Evolutionary conservation across 106 monocot genomes (phyloP), one percentile per base, ranked within the genome.

Genomic region (Xerophyta viscosa): DNA sequence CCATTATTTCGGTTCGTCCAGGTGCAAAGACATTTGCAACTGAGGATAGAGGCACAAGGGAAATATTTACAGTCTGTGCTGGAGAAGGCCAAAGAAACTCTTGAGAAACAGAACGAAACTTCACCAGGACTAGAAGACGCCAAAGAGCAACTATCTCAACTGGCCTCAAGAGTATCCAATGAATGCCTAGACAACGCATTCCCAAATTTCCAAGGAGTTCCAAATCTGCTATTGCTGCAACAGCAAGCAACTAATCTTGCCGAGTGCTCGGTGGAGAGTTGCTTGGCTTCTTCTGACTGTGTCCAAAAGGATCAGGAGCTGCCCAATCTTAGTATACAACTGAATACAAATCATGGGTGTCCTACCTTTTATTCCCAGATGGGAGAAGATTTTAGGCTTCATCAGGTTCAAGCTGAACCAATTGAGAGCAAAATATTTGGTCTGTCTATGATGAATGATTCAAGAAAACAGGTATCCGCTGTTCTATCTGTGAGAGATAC

Each of bases 21-120:
- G 92, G 88, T 94, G 25, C 94, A 88, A 59, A 94, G 81, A 54
- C 78, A 81, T 48, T 51, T 94, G 21, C 94, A 94, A 48, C 69
- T 88, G 45, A 53, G 84, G 20, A 94, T 94, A 25, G 88, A 94
- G 57, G 84, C 88, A 48, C 94, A 94, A 41, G 88, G 94, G 5
- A 88, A 84, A 46, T 94, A 94, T 57, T 56, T 94, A 31, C 88
- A 94, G 29, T 84, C 84, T 1, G 88, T 94, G 33, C 65, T 94
- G 19, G 84, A 94, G 61, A 94, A 94, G 53, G 94, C 94, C 8
- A 84, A 88, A 53, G 78, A 88, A 50, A 84, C 78, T 23, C 71
- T 94, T 19, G 80, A 77, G 27, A 84, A 75, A 30, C 88, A 78
- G 60, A 94, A 73, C 39, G 25, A 65, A 20, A 66, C 63, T 27